These are phyloP conservation scores for Blastobotrys illinoisensis DNA, from an alignment of 1,139 yeast species.

Conservation along the genomic window DNA sequence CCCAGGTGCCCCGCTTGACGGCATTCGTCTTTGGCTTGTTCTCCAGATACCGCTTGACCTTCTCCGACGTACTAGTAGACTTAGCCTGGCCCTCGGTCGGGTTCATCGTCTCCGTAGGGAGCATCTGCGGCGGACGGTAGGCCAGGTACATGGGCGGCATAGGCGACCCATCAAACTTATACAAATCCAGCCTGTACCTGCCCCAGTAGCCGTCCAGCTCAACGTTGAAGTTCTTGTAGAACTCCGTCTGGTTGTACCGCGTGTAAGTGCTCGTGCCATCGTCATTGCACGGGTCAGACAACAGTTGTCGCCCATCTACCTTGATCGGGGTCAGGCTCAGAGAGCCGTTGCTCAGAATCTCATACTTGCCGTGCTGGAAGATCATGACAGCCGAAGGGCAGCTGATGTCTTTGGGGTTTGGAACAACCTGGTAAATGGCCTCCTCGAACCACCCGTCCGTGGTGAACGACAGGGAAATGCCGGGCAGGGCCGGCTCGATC, in stretches of 20 bases:
- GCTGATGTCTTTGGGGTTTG: conserved; percentile 66
- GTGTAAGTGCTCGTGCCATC: conserved; percentile 40
- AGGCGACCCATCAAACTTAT: conserved; percentile 74
- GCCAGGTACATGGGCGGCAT: conserved; percentile 88
- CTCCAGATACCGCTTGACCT: conserved; percentile 49
- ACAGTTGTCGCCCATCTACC: conserved; percentile 89
- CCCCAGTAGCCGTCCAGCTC: conserved; percentile 78
- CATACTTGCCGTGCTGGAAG: conserved; percentile 85
- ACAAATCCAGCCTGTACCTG: conserved; percentile 65
- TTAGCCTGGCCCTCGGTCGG: conserved; percentile 53
- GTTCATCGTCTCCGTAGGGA: conserved; percentile 85
- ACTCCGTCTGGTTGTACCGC: conserved; percentile 64
- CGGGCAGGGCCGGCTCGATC: conserved; percentile 93
- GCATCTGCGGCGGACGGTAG: conserved; percentile 91
- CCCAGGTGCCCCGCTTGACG: conserved; percentile 40
- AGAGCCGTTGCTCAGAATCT: conserved; percentile 58
- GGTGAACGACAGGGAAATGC: conserved; percentile 87
- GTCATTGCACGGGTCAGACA: conserved; percentile 70
- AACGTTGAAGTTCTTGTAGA: conserved; percentile 52
- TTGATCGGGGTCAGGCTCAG: conserved; percentile 64
- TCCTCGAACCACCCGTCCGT: conserved; percentile 87
- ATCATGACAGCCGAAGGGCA: conserved; percentile 81
- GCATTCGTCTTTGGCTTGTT: conserved; percentile 80
- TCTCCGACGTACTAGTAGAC: conserved; percentile 23
- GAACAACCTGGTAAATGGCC: conserved; percentile 72